phyloP scores from a whole-genome alignment of 768 basidiomycete species.

The Russula abietina region DNA sequence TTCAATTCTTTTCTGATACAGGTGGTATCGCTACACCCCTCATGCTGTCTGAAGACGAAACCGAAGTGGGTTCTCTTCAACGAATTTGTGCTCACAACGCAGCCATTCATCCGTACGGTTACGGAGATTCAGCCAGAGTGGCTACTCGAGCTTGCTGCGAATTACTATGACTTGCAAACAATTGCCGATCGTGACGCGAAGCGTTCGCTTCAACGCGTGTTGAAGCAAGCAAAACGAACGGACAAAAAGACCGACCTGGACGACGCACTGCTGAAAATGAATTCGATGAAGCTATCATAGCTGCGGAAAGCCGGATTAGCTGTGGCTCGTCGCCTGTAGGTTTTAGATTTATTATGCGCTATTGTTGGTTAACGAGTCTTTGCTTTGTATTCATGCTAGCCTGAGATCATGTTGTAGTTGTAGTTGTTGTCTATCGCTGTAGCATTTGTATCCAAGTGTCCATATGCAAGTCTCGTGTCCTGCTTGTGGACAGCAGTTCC shows the following conservation, averaged over 20 bases:
- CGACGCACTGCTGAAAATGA: background rate
- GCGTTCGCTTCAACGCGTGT: conserved; percentile 35
- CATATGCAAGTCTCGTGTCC: background rate
- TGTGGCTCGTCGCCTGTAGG: background rate
- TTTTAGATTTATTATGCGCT: background rate
- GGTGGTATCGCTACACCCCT: conserved; percentile 76
- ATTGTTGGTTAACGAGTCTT: conserved; percentile 30
- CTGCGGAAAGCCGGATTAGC: background rate
- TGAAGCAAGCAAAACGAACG: conserved; percentile 10
- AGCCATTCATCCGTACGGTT: conserved; percentile 85
- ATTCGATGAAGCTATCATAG: conserved; percentile 1
- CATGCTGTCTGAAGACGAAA: conserved; percentile 77
- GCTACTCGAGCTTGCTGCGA: conserved; percentile 55
- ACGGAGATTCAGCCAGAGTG: conserved; percentile 84
- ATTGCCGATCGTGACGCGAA: conserved; percentile 73
- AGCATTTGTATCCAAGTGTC: background rate
- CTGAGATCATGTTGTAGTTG: background rate
- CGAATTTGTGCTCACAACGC: conserved; percentile 89
- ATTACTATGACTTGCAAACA: conserved; percentile 61
- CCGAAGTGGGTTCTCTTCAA: conserved; percentile 93
- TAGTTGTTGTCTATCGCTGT: background rate
- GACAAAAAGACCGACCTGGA: background rate
- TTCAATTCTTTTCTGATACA: conserved; percentile 40
- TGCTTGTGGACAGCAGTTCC: too few relatives aligned
- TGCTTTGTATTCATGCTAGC: background rate